Percentiles rank a stretch among this genome's conserved stretches.
Evolutionary conservation across 2,329 filamentous ascomycete species (phyloP).

Genomic region (Ceratocystis harringtonii): DNA sequence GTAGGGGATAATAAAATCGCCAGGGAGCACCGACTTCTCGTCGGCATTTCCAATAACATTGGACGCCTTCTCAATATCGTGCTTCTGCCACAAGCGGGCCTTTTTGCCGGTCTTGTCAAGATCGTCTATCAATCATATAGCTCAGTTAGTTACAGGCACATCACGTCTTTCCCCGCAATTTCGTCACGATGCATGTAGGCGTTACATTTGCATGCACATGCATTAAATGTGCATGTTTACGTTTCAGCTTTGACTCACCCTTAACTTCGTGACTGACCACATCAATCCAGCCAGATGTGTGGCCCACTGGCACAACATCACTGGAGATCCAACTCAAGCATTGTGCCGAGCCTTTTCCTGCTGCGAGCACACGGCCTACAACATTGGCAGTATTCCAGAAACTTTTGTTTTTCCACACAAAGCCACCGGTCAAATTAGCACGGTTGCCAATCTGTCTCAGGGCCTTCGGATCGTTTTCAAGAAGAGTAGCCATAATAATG

Average conservation of each 20-base stretch:
- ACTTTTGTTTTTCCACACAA: slow-evolving; percentile 47
- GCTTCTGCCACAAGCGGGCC: slow-evolving; percentile 47
- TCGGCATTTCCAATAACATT: slow-evolving; percentile 44
- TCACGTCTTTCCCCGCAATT: not conserved
- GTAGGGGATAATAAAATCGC: slow-evolving; percentile 47
- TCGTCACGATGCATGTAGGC: not conserved
- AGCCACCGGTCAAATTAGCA: slow-evolving; percentile 49
- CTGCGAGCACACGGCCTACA: slow-evolving; percentile 49
- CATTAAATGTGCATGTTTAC: not conserved
- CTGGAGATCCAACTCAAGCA: slow-evolving; percentile 56
- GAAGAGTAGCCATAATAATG: slow-evolving; percentile 48
- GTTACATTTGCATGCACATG: not conserved
- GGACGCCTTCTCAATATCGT: slow-evolving; percentile 43
- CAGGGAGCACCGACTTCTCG: slow-evolving; percentile 38
- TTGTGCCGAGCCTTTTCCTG: slow-evolving; percentile 45
- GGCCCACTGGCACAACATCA: slow-evolving; percentile 37
- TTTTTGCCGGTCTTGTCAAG: slow-evolving; percentile 36
- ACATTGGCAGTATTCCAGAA: slow-evolving; percentile 56
- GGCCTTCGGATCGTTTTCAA: slow-evolving; percentile 49
- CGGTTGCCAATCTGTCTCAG: slow-evolving; percentile 43
- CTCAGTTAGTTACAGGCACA: not conserved
- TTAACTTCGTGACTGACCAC: slow-evolving; percentile 39
- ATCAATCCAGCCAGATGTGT: slow-evolving; percentile 43
- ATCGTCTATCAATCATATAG: slow-evolving; percentile 28
- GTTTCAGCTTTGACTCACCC: slow-evolving; percentile 27